Evolutionary conservation across 176 grass and related monocot species (phyloP), one percentile per base, ranked within the genome.

Genomic region (Zizania latifolia): DNA sequence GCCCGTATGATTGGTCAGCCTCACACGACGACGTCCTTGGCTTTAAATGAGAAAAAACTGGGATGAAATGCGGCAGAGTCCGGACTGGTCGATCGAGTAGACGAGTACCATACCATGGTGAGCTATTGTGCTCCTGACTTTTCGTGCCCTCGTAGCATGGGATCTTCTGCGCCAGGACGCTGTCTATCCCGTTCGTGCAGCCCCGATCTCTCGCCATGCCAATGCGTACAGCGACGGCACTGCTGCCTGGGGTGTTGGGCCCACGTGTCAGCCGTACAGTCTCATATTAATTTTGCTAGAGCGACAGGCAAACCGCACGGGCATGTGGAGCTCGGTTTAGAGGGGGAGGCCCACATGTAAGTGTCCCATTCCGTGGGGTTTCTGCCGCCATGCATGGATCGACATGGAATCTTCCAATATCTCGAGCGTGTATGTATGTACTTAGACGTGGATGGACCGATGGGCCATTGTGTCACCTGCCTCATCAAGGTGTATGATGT

Each of bases 1-100:
- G 76, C 0, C 53, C 62, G 14, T 16, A 68, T 75, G 77, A 86
- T 81, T 75, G 62, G 62, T 33, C 77, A 28, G 41, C 54, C 8
- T 40, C 62, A 32, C 53, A n/a, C n/a, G n/a, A 27, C 64, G n/a
- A 67, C 61, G 63, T 41, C 35, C 32, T 21, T 26, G 54, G 24
- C 43, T 29, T 64, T 62, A n/a, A n/a, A n/a, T n/a, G 33, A 57
- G 29, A 39, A 31, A 4, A 15, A n/a, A 29, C 14, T 16, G 26
- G 26, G 33, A 70, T 36, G 34, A 65, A 62, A 64, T 74, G 70
- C 2, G 59, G 34, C 32, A 55, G 11, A 15, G 17, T 24, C 13
- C 10, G 37, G 16, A 23, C 51, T 36, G 53, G 12, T 13, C 72
- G 23, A 36, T 23, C 28, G 11, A 46, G 34, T 30, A 50, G n/a